Evolutionary conservation across 2,329 filamentous ascomycete species (phyloP).

Genomic region (Nemania sp.): DNA sequence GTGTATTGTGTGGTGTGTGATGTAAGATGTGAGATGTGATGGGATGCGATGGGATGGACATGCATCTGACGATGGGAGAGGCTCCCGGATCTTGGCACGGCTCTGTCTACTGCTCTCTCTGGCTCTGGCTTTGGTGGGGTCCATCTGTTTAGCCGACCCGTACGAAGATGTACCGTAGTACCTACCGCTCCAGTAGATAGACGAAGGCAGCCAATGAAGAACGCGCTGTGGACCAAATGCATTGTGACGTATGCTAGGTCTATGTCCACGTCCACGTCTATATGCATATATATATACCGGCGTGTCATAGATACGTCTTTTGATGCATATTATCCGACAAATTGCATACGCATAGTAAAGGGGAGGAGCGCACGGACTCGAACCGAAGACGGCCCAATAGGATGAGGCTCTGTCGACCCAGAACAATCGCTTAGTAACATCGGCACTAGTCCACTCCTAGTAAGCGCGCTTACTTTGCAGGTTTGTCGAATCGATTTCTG

Average conservation of each 20-base stretch:
- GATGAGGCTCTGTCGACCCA: constrained; percentile 4
- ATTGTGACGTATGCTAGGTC: too few relatives aligned
- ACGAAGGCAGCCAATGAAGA: neutral
- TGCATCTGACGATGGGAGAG: constrained; percentile 11
- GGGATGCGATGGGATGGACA: constrained; percentile 22
- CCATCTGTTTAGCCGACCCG: neutral
- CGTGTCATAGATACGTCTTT: too few relatives aligned
- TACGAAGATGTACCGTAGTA: too few relatives aligned
- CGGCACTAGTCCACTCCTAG: constrained; percentile 26
- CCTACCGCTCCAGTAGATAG: neutral
- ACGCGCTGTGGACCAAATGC: neutral
- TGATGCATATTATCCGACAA: too few relatives aligned
- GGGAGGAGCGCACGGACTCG: neutral
- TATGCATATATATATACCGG: too few relatives aligned
- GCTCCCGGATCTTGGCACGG: constrained; percentile 29
- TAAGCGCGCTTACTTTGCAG: constrained; percentile 29
- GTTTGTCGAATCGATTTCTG: constrained; percentile 32
- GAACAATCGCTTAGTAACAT: constrained; percentile 1
- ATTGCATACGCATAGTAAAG: too few relatives aligned
- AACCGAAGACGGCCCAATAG: constrained; percentile 4
- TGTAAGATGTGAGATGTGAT: neutral
- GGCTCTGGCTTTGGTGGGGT: neutral
- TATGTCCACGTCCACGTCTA: too few relatives aligned
- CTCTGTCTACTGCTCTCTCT: too few relatives aligned
- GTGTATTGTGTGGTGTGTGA: neutral